These are phyloP conservation scores for Tardiomyces depauwii DNA, from an alignment of 1,139 yeast genomes.

Conservation along the genomic window DNA sequence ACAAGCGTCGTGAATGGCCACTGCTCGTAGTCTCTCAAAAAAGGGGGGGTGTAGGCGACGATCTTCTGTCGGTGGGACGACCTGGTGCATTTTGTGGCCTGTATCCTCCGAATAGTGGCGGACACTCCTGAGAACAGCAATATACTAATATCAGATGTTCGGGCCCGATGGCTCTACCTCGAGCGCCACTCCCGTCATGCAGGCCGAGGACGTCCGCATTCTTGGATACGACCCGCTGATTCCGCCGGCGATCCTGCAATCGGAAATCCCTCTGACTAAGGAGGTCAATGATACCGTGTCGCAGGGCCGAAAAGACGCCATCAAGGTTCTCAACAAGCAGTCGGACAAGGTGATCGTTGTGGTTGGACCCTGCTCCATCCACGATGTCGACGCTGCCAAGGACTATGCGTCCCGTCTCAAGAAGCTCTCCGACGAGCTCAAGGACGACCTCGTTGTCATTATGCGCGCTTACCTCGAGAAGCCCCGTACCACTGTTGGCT, in stretches of 20 bases:
- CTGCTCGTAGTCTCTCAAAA: no score
- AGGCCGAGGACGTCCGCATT: constrained; percentile 77
- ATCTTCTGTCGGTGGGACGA: no score
- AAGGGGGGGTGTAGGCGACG: no score
- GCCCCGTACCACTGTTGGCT: constrained; percentile 98
- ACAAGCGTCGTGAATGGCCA: no score
- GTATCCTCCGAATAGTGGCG: no score
- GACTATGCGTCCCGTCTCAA: constrained; percentile 73
- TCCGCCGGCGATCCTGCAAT: constrained; percentile 76
- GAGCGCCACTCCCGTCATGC: constrained; percentile 20
- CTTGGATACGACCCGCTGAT: constrained; percentile 84
- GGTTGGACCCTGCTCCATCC: constrained; percentile 96
- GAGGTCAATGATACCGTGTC: constrained; percentile 57
- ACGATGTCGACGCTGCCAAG: constrained; percentile 79
- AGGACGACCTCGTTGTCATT: constrained; percentile 66
- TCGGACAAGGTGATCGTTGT: constrained; percentile 75
- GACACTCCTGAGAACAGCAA: no score
- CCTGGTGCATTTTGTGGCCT: no score
- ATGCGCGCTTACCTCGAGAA: constrained; percentile 97
- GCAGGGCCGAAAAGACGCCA: constrained; percentile 65
- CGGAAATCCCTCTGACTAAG: constrained; percentile 61
- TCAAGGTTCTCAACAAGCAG: constrained; percentile 55
- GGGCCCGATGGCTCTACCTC: constrained; percentile 28
- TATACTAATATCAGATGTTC: constrained; percentile 26
- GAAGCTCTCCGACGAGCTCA: constrained; percentile 54